These are phyloP conservation scores for Hyphochytrium catenoides DNA, from an alignment of 352 stramenopile species.

Conservation along the genomic window DNA sequence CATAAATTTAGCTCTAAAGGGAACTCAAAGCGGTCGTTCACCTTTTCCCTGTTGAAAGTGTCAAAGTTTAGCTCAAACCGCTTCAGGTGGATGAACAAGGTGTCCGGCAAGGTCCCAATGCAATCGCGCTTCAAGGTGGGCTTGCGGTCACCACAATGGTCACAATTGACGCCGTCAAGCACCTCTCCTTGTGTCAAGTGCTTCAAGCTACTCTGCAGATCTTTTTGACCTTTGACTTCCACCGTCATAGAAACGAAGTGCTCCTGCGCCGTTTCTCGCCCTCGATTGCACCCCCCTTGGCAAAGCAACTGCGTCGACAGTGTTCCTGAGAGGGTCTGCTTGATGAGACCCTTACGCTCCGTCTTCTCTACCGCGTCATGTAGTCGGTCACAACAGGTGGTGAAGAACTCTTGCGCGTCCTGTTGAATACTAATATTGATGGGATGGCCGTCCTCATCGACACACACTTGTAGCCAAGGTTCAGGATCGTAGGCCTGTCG, in stretches of 20 bases:
- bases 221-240: slow-evolving; percentile 9
- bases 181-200: slow-evolving; percentile 10
- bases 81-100: slow-evolving; percentile 17
- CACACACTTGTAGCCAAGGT: slow-evolving; percentile 9
- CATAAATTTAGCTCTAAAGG: slow-evolving; percentile 9
- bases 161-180: slow-evolving; percentile 15
- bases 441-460: slow-evolving; percentile 10
- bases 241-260: slow-evolving; percentile 12
- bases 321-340: slow-evolving; percentile 6
- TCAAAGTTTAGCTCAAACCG: slow-evolving; percentile 17
- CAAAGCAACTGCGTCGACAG: slow-evolving; percentile 13
- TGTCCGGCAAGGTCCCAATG: slow-evolving; percentile 7
- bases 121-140: slow-evolving; percentile 13
- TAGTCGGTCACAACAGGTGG: slow-evolving; percentile 11
- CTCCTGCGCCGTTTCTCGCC: slow-evolving; percentile 5
- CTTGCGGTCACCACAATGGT: slow-evolving; percentile 8
- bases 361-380: slow-evolving; percentile 7
- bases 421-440: slow-evolving; percentile 16
- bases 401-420: slow-evolving; percentile 23
- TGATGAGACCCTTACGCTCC: slow-evolving; percentile 2
- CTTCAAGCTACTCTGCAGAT: slow-evolving; percentile 9
- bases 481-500: slow-evolving; percentile 10
- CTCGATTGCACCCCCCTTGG: slow-evolving; percentile 6
- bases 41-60: slow-evolving; percentile 14
- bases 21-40: slow-evolving; percentile 19